A percentile compares a stretch with the other conserved stretches of the same genome.
These are phyloP conservation scores for Boletus vermiculosoides DNA, from an alignment of 768 basidiomycete genomes.

Conservation along the genomic window DNA sequence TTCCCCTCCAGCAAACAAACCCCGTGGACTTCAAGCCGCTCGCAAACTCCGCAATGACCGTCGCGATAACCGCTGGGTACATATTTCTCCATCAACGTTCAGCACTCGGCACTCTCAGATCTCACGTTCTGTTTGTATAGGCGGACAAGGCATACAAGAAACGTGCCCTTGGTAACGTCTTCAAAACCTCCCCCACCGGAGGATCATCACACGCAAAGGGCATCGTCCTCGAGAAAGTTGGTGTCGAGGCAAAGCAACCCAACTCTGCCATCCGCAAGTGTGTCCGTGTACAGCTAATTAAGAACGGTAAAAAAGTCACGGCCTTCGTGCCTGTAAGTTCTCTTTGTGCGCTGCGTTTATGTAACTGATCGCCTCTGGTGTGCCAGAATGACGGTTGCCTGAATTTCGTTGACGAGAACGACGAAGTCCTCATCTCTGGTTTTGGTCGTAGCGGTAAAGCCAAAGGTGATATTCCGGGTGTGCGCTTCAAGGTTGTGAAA, in stretches of 20 bases:
- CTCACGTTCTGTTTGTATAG: slow-evolving; percentile 40
- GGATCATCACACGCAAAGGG: slow-evolving; percentile 99
- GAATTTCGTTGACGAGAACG: slow-evolving; percentile 99
- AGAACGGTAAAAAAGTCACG: slow-evolving; percentile 99
- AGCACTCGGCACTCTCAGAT: neutral
- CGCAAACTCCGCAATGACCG: slow-evolving; percentile 95
- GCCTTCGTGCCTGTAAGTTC: slow-evolving; percentile 94
- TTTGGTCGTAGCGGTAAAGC: slow-evolving; percentile 99
- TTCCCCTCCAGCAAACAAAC: slow-evolving; percentile 81
- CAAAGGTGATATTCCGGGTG: slow-evolving; percentile 99
- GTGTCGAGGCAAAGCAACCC: slow-evolving; percentile 99
- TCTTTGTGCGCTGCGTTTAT: neutral
- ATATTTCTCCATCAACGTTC: slow-evolving; percentile 28
- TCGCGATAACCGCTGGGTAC: slow-evolving; percentile 95
- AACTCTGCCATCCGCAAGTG: slow-evolving; percentile 99
- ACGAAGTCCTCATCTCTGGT: slow-evolving; percentile 99
- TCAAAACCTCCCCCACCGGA: slow-evolving; percentile 99
- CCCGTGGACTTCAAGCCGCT: slow-evolving; percentile 97
- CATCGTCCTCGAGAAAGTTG: slow-evolving; percentile 99
- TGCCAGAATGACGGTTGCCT: slow-evolving; percentile 91
- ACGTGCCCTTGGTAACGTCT: slow-evolving; percentile 97
- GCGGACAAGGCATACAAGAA: slow-evolving; percentile 99
- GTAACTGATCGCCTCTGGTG: slow-evolving; percentile 7
- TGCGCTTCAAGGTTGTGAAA: slow-evolving; percentile 99
- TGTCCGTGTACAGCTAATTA: slow-evolving; percentile 99